Percentiles rank a stretch among this genome's conserved stretches.
phyloP scores from a whole-genome alignment of 1,284 basidiomycete species.

The Phaffia rhodozyma region DNA sequence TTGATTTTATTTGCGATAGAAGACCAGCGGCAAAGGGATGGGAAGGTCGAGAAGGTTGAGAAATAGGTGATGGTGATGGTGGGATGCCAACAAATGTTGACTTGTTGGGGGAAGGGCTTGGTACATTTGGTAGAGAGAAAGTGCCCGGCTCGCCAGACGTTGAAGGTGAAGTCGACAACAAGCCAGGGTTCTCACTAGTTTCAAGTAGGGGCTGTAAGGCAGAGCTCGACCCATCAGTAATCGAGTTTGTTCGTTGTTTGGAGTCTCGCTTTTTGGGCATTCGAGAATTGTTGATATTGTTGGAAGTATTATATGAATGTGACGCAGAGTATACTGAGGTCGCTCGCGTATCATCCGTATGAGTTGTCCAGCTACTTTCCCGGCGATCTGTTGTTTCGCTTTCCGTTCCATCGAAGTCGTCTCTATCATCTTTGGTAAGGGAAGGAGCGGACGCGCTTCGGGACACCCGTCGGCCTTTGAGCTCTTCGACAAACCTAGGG shows the following conservation, averaged over 20 bases:
- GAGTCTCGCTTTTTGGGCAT: no score
- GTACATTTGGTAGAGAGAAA: neutral
- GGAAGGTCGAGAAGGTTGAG: conserved; percentile 16
- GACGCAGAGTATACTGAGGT: conserved; percentile 46
- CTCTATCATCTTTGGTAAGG: neutral
- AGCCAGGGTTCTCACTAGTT: no score
- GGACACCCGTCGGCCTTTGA: conserved; percentile 22
- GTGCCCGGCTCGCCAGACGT: no score
- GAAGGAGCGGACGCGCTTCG: conserved; percentile 11
- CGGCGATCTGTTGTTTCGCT: conserved; percentile 48
- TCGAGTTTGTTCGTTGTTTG: no score
- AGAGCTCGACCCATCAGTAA: no score
- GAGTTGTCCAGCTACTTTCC: conserved; percentile 41
- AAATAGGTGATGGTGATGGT: conserved; percentile 22
- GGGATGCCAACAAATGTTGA: neutral
- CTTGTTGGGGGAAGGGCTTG: conserved; percentile 7
- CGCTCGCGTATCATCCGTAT: conserved; percentile 42
- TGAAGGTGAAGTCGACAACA: no score
- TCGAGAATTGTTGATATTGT: neutral
- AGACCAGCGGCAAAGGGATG: conserved; percentile 14
- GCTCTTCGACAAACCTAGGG: conserved; percentile 33
- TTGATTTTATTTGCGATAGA: conserved; percentile 4
- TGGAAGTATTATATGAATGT: conserved; percentile 19
- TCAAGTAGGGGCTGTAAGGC: no score
- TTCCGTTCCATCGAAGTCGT: conserved; percentile 44